Percentiles rank a stretch among this genome's conserved stretches.
phyloP scores from a whole-genome alignment of 2,329 filamentous ascomycete genomes.

The Macrophomina tecta region DNA sequence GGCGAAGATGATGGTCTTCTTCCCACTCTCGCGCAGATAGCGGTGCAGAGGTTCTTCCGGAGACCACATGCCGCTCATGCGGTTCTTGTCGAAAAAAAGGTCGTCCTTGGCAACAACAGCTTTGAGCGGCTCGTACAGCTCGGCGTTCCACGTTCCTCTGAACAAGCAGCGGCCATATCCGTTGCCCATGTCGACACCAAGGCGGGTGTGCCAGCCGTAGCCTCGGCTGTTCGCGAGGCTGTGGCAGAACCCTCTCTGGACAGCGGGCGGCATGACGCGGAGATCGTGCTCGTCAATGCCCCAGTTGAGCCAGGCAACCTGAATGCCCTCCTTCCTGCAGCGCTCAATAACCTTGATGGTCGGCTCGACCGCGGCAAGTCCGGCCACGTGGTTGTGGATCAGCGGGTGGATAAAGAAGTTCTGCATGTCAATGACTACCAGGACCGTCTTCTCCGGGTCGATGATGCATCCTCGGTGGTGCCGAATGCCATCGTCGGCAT shows the following conservation, averaged over 20 bases:
- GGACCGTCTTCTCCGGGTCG: slow-evolving; percentile 46
- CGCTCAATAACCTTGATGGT: slow-evolving; percentile 47
- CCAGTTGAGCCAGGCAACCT: slow-evolving; percentile 52
- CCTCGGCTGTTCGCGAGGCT: slow-evolving; percentile 29
- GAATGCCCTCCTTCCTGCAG: slow-evolving; percentile 49
- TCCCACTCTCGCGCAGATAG: slow-evolving; percentile 47
- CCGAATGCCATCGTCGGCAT: slow-evolving; percentile 48
- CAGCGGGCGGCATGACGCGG: slow-evolving; percentile 47
- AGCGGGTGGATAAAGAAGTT: slow-evolving; percentile 49
- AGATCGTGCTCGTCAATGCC: slow-evolving; percentile 48
- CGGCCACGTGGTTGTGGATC: slow-evolving; percentile 36
- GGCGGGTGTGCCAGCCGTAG: slow-evolving; percentile 49
- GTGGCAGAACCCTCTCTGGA: slow-evolving; percentile 51
- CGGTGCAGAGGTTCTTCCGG: slow-evolving; percentile 48
- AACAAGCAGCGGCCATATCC: slow-evolving; percentile 49
- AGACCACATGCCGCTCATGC: slow-evolving; percentile 51
- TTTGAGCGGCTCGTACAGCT: slow-evolving; percentile 50
- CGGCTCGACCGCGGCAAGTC: slow-evolving; percentile 43
- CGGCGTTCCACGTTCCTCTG: slow-evolving; percentile 51
- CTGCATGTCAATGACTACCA: slow-evolving; percentile 53
- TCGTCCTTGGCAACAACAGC: slow-evolving; percentile 45
- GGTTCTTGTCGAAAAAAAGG: slow-evolving; percentile 51
- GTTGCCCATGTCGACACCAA: slow-evolving; percentile 46
- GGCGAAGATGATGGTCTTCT: slow-evolving; percentile 51
- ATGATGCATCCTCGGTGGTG: slow-evolving; percentile 51